phyloP scores from a whole-genome alignment of 257 asterid species.

The Echites panduratus region DNA sequence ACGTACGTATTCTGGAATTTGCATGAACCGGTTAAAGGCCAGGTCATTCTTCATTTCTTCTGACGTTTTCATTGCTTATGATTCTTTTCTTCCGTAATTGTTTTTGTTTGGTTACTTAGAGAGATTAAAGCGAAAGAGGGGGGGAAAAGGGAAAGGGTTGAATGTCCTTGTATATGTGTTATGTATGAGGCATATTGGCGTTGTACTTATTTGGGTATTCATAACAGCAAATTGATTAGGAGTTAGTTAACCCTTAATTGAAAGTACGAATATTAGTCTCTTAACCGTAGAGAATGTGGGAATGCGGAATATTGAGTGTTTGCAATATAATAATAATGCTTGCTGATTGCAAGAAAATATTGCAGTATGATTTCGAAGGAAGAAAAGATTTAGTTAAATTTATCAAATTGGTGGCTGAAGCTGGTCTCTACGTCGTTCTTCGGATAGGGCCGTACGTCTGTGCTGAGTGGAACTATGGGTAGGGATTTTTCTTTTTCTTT shows the following conservation, averaged over 20 bases:
- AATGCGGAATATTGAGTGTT: not conserved
- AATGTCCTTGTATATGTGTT: not conserved
- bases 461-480: constrained; percentile 98
- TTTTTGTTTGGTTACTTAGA: constrained; percentile 7
- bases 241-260: not conserved
- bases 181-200: not conserved
- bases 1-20: constrained; percentile 85
- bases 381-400: constrained; percentile 76
- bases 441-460: constrained; percentile 89
- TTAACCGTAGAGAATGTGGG: not conserved
- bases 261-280: not conserved
- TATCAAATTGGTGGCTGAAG: constrained; percentile 57
- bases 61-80: not conserved
- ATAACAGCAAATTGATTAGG: not conserved
- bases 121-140: not conserved
- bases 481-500: not conserved
- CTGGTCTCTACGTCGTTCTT: constrained; percentile 67
- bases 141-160: not conserved
- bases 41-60: constrained; percentile 31
- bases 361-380: constrained; percentile 79
- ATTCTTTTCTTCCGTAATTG: constrained; percentile 31
- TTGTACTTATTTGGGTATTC: not conserved
- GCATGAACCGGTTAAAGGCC: constrained; percentile 74
- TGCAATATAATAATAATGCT: not conserved
- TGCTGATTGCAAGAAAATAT: constrained; percentile 28